Evolutionary conservation across 768 basidiomycete species (phyloP).

Genomic region (Naganishia onofrii): DNA sequence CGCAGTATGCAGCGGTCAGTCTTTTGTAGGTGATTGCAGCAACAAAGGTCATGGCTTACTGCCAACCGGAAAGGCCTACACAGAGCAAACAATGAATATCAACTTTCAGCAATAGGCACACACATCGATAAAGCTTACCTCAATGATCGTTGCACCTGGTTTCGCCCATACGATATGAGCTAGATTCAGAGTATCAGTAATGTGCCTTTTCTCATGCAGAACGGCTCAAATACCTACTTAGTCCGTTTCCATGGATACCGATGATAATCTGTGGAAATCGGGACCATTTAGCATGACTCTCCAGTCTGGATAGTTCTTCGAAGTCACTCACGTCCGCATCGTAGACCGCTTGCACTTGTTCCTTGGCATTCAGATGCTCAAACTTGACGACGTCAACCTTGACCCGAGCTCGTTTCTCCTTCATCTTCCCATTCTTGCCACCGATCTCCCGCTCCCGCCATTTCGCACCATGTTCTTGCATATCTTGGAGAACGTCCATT

Average conservation of each 20-base stretch:
- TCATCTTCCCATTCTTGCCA: constrained; percentile 1
- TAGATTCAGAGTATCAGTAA: neutral
- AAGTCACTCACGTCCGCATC: constrained; percentile 38
- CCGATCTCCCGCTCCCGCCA: constrained; percentile 51
- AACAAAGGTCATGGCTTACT: neutral
- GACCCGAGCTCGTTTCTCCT: constrained; percentile 27
- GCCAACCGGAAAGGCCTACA: constrained; percentile 10
- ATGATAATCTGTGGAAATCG: constrained; percentile 32
- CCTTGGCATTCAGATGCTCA: constrained; percentile 34
- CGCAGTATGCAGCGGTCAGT: neutral
- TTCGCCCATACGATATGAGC: constrained; percentile 37
- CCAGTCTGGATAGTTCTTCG: too few species aligned
- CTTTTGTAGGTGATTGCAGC: too few species aligned
- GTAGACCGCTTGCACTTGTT: constrained; percentile 37
- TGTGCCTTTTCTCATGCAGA: too few species aligned
- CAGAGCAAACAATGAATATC: neutral
- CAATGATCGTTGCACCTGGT: constrained; percentile 34
- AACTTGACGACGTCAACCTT: constrained; percentile 33
- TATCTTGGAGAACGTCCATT: constrained; percentile 55
- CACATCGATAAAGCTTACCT: constrained; percentile 14
- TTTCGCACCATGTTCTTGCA: constrained; percentile 61
- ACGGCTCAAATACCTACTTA: constrained; percentile 22
- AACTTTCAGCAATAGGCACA: too few species aligned
- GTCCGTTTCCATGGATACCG: constrained; percentile 41
- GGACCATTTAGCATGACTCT: too few species aligned